Evolutionary conservation across 176 grass and related monocot genomes (phyloP), one percentile per base, ranked within the genome.

Genomic region (Puya raimondii): DNA sequence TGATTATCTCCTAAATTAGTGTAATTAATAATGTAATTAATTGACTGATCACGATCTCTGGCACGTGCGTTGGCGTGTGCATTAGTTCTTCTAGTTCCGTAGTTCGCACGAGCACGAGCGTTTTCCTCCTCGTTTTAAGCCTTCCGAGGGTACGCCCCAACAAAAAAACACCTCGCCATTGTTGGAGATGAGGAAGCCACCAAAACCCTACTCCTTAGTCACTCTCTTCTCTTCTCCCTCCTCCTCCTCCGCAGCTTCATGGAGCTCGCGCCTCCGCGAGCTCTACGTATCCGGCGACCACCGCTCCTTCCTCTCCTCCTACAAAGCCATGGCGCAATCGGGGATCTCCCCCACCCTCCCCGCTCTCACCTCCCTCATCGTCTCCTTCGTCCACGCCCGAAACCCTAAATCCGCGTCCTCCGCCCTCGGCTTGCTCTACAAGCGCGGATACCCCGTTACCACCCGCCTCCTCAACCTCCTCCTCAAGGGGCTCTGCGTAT

Each of bases 401-500:
- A 17, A 57, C 8, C 53, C 53, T 17, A 57, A 17, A 17, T 57
- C 53, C 53, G 53, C 53, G 53, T 57, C 17, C 52, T 67, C 79
- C 14, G 67, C 78, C 23, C 58, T 85, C 23, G 72, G 67, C n/a
- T 67, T 67, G 74, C 2, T 57, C 48, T 54, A 76, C 12, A 80
- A 80, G 64, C 23, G 51, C 12, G 78, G 78, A 16, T 66, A 68
- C 63, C 51, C 78, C 17, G 15, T 66, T 11, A 76, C 64, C 67
- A 67, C 78, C 10, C 49, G 71, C 14, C 71, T 85, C 22, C 15
- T 80, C 33, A 80, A 80, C 18, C 29, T 57, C 2, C 16, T 70
- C 5, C 23, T 80, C 5, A 80, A 67, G 10, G 70, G 73, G 11
- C 64, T 84, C 50, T 84, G 70, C 23, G 65, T 75, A 61, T 49